Conservation (phyloP, 2,329 filamentous ascomycete genomes). For the Penicillium sp. region DNA sequence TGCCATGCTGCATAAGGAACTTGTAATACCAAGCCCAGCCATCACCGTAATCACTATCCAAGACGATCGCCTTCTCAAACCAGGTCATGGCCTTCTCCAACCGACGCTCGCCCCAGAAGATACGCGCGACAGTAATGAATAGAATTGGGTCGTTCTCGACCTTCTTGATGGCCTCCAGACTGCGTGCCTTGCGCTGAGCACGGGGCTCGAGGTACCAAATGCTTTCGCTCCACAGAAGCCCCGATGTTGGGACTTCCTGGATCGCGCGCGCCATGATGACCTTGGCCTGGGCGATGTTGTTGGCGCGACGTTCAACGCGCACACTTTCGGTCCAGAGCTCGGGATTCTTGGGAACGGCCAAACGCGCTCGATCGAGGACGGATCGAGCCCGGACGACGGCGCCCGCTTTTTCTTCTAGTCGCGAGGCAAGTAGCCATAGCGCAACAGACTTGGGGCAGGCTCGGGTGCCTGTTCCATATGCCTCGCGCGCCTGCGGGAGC, state of each 20-base stretch:
- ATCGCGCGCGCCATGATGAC: constrained; percentile 86
- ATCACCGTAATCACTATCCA: constrained; percentile 81
- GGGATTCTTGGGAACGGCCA: constrained; percentile 75
- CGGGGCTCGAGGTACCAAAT: constrained; percentile 90
- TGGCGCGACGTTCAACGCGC: constrained; percentile 77
- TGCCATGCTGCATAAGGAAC: constrained; percentile 85
- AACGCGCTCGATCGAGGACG: constrained; percentile 79
- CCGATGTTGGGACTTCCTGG: constrained; percentile 80
- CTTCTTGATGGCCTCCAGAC: constrained; percentile 91
- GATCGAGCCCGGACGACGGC: constrained; percentile 85
- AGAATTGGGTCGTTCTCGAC: constrained; percentile 84
- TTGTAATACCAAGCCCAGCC: constrained; percentile 98
- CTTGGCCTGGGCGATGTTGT: constrained; percentile 74
- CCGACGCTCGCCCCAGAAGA: constrained; percentile 89
- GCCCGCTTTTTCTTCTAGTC: constrained; percentile 76
- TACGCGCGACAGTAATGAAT: constrained; percentile 83
- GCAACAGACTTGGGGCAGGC: constrained; percentile 75
- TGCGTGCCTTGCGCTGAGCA: constrained; percentile 83
- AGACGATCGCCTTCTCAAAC: constrained; percentile 90
- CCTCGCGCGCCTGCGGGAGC: constrained; percentile 75
- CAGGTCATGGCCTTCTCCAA: constrained; percentile 90
- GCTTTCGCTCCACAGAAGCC: constrained; percentile 82
- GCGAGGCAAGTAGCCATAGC: constrained; percentile 79
- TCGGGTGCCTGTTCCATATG: constrained; percentile 78
- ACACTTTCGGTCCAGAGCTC: constrained; percentile 91